phyloP scores from a whole-genome alignment of 306 rosid species.

The Cicer bijugum region DNA sequence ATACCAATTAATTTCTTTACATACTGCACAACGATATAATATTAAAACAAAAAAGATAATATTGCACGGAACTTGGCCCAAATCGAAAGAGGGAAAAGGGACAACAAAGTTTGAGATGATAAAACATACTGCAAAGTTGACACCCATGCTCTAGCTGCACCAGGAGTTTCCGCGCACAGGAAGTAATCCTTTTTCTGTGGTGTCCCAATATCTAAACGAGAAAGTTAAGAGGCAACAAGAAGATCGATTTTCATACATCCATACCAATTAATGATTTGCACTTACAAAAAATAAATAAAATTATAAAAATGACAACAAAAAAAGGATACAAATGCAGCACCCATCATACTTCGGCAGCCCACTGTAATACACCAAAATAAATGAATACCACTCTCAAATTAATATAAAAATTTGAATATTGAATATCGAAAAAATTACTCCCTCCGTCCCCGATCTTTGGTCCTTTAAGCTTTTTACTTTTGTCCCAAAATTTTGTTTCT shows the following conservation, averaged over 20 bases:
- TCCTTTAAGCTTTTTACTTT: too few species aligned
- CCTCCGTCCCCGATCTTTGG: too few species aligned
- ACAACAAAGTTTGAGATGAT: neutral
- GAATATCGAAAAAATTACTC: too few species aligned
- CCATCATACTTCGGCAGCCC: constrained; percentile 93
- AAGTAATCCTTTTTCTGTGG: constrained; percentile 97
- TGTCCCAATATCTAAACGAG: constrained; percentile 77
- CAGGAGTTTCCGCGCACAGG: constrained; percentile 98
- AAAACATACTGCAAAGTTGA: constrained; percentile 89
- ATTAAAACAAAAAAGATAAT: neutral
- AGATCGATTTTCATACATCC: constrained; percentile 8
- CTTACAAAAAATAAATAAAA: constrained; percentile 25
- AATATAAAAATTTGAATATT: neutral
- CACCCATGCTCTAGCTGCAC: constrained; percentile 99
- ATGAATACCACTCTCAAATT: constrained; percentile 32
- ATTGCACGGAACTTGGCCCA: constrained; percentile 9
- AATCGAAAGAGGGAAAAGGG: constrained; percentile 2
- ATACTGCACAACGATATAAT: neutral
- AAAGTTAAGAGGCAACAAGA: constrained; percentile 53
- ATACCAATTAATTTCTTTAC: neutral
- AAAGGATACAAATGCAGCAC: constrained; percentile 97
- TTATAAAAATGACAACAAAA: neutral
- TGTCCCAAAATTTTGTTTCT: too few species aligned
- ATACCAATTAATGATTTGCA: constrained; percentile 1
- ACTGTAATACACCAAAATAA: constrained; percentile 52